A percentile compares a stretch with the other conserved stretches of the same genome.
Conservation (phyloP, 2,329 filamentous ascomycete genomes). For the Apiospora kogelbergensis region DNA sequence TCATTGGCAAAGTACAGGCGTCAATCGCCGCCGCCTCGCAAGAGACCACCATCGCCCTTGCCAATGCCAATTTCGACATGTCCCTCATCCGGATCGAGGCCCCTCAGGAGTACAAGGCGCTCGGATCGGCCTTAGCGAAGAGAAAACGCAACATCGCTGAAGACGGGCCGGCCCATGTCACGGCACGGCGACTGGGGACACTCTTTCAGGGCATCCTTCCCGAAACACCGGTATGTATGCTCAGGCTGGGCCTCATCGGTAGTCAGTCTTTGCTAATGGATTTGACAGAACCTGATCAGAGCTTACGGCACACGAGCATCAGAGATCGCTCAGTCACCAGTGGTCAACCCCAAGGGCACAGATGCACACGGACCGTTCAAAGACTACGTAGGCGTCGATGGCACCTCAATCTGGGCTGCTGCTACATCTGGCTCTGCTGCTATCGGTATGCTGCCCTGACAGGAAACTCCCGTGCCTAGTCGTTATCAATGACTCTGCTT, state of each 20-base stretch:
- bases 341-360: neutral
- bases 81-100: constrained; percentile 14
- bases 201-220: constrained; percentile 10
- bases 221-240: neutral
- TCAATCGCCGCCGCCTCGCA: constrained; percentile 11
- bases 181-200: constrained; percentile 13
- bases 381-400: constrained; percentile 28
- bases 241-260: too few species aligned
- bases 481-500: too few species aligned
- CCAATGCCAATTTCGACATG: constrained; percentile 18
- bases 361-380: constrained; percentile 13
- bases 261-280: neutral
- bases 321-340: neutral
- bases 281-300: neutral
- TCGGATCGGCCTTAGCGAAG: neutral
- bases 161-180: constrained; percentile 12
- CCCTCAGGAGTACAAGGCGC: constrained; percentile 11
- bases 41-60: constrained; percentile 16
- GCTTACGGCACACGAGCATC: neutral
- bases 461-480: too few species aligned
- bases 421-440: constrained; percentile 32
- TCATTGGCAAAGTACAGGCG: constrained; percentile 12
- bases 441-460: constrained; percentile 19
- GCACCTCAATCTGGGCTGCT: constrained; percentile 36
- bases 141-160: constrained; percentile 12